Percentiles rank a stretch among this genome's conserved stretches.
These are phyloP conservation scores for Hypoxylon sp. DNA, from an alignment of 2,329 filamentous ascomycete species.

Conservation along the genomic window DNA sequence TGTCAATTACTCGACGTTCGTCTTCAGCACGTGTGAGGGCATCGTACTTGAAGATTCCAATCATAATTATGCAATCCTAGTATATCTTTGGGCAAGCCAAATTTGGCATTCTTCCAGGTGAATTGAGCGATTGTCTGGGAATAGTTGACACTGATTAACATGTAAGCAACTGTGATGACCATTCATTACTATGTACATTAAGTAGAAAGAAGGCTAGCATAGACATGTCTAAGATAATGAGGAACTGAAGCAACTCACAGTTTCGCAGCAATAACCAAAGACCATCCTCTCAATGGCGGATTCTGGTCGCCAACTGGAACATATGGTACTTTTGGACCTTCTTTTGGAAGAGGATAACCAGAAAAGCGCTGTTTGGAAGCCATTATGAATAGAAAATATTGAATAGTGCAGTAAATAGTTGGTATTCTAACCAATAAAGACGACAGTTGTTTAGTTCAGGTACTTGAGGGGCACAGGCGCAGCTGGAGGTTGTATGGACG, in stretches of 20 bases:
- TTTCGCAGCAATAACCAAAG: constrained; percentile 68
- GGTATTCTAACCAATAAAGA: too few relatives aligned
- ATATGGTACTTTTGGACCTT: constrained; percentile 51
- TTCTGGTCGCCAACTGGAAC: constrained; percentile 66
- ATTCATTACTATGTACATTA: too few relatives aligned
- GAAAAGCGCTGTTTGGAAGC: constrained; percentile 40
- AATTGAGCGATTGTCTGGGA: constrained; percentile 68
- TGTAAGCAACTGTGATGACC: constrained; percentile 11
- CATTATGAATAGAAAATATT: constrained; percentile 25
- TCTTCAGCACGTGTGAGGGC: background rate
- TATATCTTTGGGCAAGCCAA: constrained; percentile 57
- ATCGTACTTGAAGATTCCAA: constrained; percentile 59
- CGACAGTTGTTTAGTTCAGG: too few relatives aligned
- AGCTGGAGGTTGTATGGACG: too few relatives aligned
- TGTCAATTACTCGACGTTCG: constrained; percentile 22
- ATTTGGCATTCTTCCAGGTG: constrained; percentile 75
- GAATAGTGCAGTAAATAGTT: too few relatives aligned
- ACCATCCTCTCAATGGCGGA: constrained; percentile 72
- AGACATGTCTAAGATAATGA: background rate
- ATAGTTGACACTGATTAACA: constrained; percentile 61
- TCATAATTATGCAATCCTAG: constrained; percentile 55
- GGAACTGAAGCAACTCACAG: constrained; percentile 55
- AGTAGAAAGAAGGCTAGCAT: background rate
- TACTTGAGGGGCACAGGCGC: too few relatives aligned
- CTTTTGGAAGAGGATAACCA: constrained; percentile 43